These are phyloP conservation scores for Neurospora terricola DNA, from an alignment of 495 filamentous ascomycete species.

Conservation along the genomic window DNA sequence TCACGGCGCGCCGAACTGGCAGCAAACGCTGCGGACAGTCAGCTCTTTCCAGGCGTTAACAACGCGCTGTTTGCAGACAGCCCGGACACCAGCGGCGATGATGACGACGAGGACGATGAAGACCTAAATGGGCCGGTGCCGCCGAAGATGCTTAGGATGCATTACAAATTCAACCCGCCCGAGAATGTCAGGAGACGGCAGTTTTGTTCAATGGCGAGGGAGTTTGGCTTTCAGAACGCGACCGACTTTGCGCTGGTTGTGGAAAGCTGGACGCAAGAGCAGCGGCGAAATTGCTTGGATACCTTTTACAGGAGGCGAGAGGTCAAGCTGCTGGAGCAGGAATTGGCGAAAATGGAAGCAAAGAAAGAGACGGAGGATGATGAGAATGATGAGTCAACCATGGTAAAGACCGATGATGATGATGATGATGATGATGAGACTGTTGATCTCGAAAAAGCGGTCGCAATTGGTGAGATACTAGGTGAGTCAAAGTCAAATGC, in stretches of 20 bases:
- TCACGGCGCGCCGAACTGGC: constrained; percentile 63
- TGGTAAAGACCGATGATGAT: background rate
- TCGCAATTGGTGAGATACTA: background rate
- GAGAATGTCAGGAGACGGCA: constrained; percentile 66
- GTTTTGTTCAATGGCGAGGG: constrained; percentile 81
- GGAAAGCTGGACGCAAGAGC: constrained; percentile 84
- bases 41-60: constrained; percentile 6
- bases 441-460: background rate
- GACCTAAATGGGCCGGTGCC: background rate
- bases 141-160: constrained; percentile 24
- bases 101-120: background rate
- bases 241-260: constrained; percentile 89
- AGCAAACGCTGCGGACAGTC: constrained; percentile 34
- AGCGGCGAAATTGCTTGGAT: constrained; percentile 70
- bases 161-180: constrained; percentile 68
- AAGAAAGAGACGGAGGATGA: constrained; percentile 2
- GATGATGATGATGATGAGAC: background rate
- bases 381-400: background rate
- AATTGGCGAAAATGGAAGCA: constrained; percentile 6
- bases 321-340: constrained; percentile 24
- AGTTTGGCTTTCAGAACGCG: constrained; percentile 64
- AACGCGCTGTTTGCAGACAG: constrained; percentile 27
- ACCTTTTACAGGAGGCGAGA: constrained; percentile 57
- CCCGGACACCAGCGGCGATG: constrained; percentile 6
- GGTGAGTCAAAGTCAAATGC: background rate